Evolutionary conservation across 2,329 filamentous ascomycete species (phyloP).

Genomic region (Rhexocercosporidium sp.): DNA sequence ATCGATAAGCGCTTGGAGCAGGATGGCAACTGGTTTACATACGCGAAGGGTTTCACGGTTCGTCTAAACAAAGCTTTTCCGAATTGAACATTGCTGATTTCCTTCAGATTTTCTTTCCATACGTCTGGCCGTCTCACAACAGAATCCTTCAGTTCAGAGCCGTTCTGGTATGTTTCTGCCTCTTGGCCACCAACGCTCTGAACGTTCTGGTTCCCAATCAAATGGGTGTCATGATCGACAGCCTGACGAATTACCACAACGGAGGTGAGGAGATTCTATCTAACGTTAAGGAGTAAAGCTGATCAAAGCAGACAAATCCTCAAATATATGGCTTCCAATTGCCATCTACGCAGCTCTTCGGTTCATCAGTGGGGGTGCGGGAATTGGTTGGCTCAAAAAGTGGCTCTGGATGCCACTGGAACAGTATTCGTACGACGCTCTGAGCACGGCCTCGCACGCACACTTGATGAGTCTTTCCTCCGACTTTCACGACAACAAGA

Average conservation of each 20-base stretch:
- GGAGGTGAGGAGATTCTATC: slow-evolving; percentile 28
- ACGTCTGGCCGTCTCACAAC: slow-evolving; percentile 76
- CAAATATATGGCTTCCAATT: slow-evolving; percentile 58
- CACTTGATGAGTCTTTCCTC: slow-evolving; percentile 73
- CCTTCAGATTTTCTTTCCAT: slow-evolving; percentile 72
- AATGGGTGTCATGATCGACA: slow-evolving; percentile 78
- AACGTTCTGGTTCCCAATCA: slow-evolving; percentile 82
- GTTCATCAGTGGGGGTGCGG: slow-evolving; percentile 56
- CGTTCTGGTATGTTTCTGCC: slow-evolving; percentile 67
- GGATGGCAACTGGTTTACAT: slow-evolving; percentile 78
- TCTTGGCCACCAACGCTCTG: slow-evolving; percentile 73
- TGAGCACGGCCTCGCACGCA: slow-evolving; percentile 66
- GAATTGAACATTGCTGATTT: background rate
- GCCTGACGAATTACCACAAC: slow-evolving; percentile 55
- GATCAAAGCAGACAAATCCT: slow-evolving; percentile 20
- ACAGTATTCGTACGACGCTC: slow-evolving; percentile 60
- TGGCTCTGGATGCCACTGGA: slow-evolving; percentile 60
- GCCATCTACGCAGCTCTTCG: slow-evolving; percentile 54
- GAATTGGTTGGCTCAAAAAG: slow-evolving; percentile 54
- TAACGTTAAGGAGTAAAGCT: background rate
- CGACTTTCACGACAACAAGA: slow-evolving; percentile 71
- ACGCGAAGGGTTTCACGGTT: slow-evolving; percentile 73
- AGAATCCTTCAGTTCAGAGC: slow-evolving; percentile 70
- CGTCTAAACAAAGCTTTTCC: slow-evolving; percentile 35
- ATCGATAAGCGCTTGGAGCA: slow-evolving; percentile 74